Conservation (phyloP, 1,284 basidiomycete species). For the Ustilago hordei region DNA sequence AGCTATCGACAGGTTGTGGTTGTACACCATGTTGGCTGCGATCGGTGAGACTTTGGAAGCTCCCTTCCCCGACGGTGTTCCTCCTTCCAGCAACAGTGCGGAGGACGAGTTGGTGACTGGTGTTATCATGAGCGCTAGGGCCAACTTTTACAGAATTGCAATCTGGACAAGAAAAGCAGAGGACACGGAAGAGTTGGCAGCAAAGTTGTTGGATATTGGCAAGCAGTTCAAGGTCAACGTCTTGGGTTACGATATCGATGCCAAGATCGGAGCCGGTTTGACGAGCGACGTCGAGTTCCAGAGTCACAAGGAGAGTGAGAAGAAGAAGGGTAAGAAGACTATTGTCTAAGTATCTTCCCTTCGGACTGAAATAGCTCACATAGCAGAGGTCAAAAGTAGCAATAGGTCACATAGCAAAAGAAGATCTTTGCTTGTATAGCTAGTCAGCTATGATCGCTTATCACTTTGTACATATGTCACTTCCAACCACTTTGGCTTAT, state of each 20-base stretch:
- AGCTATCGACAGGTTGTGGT: conserved; percentile 94
- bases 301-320: conserved; percentile 75
- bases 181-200: conserved; percentile 73
- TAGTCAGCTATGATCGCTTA: neutral
- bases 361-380: neutral
- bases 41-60: conserved; percentile 69
- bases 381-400: neutral
- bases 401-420: neutral
- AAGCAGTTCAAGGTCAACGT: conserved; percentile 91
- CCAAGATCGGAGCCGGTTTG: conserved; percentile 79
- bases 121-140: conserved; percentile 92
- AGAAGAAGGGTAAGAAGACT: conserved; percentile 87
- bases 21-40: conserved; percentile 78
- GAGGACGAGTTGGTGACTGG: conserved; percentile 71
- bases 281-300: conserved; percentile 68
- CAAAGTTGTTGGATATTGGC: conserved; percentile 79
- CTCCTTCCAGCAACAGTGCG: conserved; percentile 39
- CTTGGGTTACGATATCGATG: conserved; percentile 80
- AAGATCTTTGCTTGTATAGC: neutral
- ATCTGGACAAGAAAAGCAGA: conserved; percentile 86
- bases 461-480: conserved; percentile 3
- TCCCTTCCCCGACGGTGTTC: conserved; percentile 49
- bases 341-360: conserved; percentile 61
- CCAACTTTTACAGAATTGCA: conserved; percentile 94
- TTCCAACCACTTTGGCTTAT: neutral